Evolutionary conservation across 805 yeast species (phyloP).

Genomic region (Teunomyces barrocoloradensis): DNA sequence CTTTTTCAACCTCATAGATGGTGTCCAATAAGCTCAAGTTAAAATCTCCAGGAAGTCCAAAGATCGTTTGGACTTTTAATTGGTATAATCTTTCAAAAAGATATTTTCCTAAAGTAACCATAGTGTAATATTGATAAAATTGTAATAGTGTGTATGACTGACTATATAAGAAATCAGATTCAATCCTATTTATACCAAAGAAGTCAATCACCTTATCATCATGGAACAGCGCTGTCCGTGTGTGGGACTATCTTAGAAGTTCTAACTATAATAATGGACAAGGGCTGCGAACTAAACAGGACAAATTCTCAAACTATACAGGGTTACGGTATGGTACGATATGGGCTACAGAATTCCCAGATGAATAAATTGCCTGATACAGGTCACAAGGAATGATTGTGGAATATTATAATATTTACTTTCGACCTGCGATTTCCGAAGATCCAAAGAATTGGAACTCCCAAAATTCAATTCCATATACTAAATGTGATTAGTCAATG

Average conservation of each 20-base stretch:
- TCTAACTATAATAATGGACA: background rate
- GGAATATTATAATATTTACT: background rate
- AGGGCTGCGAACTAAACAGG: slow-evolving; percentile 1
- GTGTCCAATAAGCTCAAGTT: slow-evolving; percentile 69
- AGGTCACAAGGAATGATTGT: background rate
- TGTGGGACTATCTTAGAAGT: no score
- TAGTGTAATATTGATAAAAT: background rate
- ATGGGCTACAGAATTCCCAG: no score
- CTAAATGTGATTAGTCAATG: slow-evolving; percentile 3
- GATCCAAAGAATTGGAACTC: background rate
- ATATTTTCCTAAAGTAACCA: slow-evolving; percentile 67
- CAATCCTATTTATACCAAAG: background rate
- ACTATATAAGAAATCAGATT: background rate
- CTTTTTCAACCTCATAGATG: slow-evolving; percentile 66
- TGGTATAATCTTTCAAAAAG: slow-evolving; percentile 77
- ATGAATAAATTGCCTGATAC: background rate
- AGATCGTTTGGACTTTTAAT: slow-evolving; percentile 65
- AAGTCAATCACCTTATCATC: background rate
- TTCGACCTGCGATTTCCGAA: background rate
- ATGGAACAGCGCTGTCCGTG: background rate
- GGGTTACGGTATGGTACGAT: background rate
- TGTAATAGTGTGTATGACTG: background rate
- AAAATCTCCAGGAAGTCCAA: slow-evolving; percentile 84
- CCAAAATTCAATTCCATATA: background rate
- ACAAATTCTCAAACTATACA: background rate